Base-by-base conservation (phyloP, 2,329 filamentous ascomycete genomes). In the Blumeriella jaapii region DNA sequence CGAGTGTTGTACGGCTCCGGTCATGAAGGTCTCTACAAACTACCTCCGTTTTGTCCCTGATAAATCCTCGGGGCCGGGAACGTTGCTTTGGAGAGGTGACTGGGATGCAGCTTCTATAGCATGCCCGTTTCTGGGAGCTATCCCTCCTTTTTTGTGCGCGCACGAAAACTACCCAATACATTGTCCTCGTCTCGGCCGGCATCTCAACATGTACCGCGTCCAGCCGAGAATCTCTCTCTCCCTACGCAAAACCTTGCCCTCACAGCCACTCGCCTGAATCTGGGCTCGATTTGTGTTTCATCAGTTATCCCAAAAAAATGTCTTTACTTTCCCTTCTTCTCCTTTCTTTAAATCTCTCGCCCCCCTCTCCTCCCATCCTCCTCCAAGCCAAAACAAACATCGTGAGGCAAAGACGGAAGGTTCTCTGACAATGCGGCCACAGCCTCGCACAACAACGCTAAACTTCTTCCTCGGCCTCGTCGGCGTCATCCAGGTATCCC, bases 261-360 rank as follows among this genome's bases (percentile, higher is more conserved):
- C 50, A 91, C 84, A 57, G 78, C 78, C 52, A 98, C 91, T 7
- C 91, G 91, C 49, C 63, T 82, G 47, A n/a, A 98, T 98, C 71
- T 98, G 91, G 91, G 98, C 91, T 29, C 76, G 91, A 49, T 98
- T n/a, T 91, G 91, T 98, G 91, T 70, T 71, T 96, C 58, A 82
- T 98, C 61, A 98, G 98, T 64, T 86, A 78, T 61, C 91, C 91
- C 39, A 78, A 77, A 63, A 98, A 98, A 69, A 65, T 86, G n/a
- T 55, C 80, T 95, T 79, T 85, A 65, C 30, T 77, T 64, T 23
- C 63, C 32, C 12, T 23, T 20, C 18, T 13, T n/a, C n/a, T n/a
- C n/a, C n/a, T n/a, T 33, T 3, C 2, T 12, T 6, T 20, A 13
- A 3, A 10, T 24, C 7, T 8, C 20, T 11, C 25, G 9, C 29